Base-by-base conservation (phyloP, 345 rosid species). In the Turritis glabra region DNA sequence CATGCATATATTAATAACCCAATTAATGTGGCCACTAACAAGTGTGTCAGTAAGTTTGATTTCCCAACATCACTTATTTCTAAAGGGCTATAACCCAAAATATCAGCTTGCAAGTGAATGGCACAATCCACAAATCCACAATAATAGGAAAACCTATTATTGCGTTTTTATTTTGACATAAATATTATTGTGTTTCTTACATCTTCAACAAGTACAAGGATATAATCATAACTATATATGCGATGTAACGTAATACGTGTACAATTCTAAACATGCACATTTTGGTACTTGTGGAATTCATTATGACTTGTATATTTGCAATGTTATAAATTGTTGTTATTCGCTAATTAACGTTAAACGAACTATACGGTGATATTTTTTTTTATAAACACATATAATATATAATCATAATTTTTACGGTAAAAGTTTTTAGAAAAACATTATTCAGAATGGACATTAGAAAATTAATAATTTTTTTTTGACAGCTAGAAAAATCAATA, bases 1-100 rank as follows among this genome's bases (percentile, higher is more conserved):
- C 35, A n/a, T n/a, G n/a, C n/a, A 48, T 38, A 32, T 37, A 67
- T 58, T 66, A 66, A 66, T 38, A 10, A 37, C 40, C 67, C 67
- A 48, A 74, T 66, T n/a, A 74, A 67, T 67, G 61, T 74, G 67
- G 67, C 60, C 73, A 74, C 72, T 32, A 55, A 73, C 58, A 73
- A 64, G 64, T 54, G 71, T 64, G 71, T 73, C 57, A 73, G 56
- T 29, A 72, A 27, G 62, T 72, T 51, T 50, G 60, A 48, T 60
- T 35, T 52, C 27, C 61, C 50, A 66, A 67, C 53, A 35, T 48
- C 56, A 47, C 60, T 46, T 65, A 56, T 74, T 17, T 74, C 35
- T 57, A 33, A 44, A 64, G 8, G 54, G 46, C 35, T 64, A 32
- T 43, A 54, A 55, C 40, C 56, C 23, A 64, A 30, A 30, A 19